phyloP scores from a whole-genome alignment of 2,329 filamentous ascomycete species.

The Coniella vitis region DNA sequence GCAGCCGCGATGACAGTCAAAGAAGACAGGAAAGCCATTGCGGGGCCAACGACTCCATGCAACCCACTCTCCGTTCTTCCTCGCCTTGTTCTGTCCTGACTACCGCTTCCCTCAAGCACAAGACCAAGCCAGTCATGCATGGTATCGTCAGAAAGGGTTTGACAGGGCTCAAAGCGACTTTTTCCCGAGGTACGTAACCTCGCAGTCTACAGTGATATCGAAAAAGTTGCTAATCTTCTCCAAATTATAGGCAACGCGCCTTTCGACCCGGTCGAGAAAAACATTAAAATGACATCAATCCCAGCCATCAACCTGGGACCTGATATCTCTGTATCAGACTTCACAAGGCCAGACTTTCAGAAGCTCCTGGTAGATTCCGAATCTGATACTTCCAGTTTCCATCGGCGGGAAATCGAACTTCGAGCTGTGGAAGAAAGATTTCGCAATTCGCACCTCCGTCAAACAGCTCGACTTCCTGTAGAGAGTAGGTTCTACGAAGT shows the following conservation, averaged over 20 bases:
- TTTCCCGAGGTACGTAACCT: slow-evolving; percentile 6
- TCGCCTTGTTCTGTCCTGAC: not conserved
- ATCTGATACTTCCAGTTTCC: slow-evolving; percentile 33
- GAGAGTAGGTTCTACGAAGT: slow-evolving; percentile 37
- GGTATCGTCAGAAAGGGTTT: not conserved
- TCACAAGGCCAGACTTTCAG: slow-evolving; percentile 5
- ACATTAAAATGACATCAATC: too few species aligned
- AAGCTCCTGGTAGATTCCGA: slow-evolving; percentile 14
- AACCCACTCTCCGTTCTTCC: not conserved
- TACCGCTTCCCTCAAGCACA: not conserved
- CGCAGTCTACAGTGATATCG: too few species aligned
- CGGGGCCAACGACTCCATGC: not conserved
- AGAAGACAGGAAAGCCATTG: too few species aligned
- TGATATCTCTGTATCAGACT: not conserved
- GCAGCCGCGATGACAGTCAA: too few species aligned
- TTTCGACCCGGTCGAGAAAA: too few species aligned
- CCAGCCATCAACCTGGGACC: not conserved
- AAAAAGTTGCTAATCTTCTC: too few species aligned
- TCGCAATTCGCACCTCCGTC: slow-evolving; percentile 25
- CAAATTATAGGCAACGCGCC: too few species aligned
- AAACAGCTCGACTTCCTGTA: slow-evolving; percentile 23
- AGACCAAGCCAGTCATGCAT: not conserved
- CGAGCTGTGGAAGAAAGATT: slow-evolving; percentile 35
- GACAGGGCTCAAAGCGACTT: slow-evolving; percentile 3
- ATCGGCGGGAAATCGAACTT: slow-evolving; percentile 32